Conservation (phyloP, 2,329 filamentous ascomycete genomes). For the Tetracladium maxilliforme region DNA sequence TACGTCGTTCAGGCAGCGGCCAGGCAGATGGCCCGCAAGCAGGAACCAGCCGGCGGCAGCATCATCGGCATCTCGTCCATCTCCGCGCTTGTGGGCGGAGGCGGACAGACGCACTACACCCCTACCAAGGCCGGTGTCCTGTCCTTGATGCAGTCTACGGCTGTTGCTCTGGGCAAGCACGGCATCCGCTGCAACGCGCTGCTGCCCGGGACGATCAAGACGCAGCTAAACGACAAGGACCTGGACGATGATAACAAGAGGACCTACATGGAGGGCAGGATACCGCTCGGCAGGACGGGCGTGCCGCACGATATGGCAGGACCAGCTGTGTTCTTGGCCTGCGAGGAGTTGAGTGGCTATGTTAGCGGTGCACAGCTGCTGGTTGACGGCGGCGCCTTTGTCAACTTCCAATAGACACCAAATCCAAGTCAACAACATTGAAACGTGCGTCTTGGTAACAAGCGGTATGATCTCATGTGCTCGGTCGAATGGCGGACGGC, state of each 20-base stretch:
- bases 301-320: conserved; percentile 62
- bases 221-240: conserved; percentile 74
- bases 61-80: conserved; percentile 70
- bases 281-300: conserved; percentile 65
- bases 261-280: conserved; percentile 65
- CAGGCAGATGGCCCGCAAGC: conserved; percentile 55
- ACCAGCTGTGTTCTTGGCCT: conserved; percentile 73
- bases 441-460: too few species aligned
- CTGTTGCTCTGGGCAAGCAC: conserved; percentile 63
- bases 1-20: conserved; percentile 77
- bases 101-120: conserved; percentile 71
- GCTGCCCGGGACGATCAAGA: conserved; percentile 69
- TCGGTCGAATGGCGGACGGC: too few species aligned
- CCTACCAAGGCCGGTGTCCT: conserved; percentile 76
- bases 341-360: conserved; percentile 64
- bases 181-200: conserved; percentile 72
- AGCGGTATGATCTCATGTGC: too few species aligned
- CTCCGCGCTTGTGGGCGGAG: conserved; percentile 63
- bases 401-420: conserved; percentile 75
- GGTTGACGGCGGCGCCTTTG: conserved; percentile 81
- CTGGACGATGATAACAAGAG: conserved; percentile 59
- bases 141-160: conserved; percentile 71
- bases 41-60: conserved; percentile 54
- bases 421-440: too few species aligned
- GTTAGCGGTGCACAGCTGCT: conserved; percentile 72